Percentiles rank a stretch among this genome's conserved stretches.
These are phyloP conservation scores for Pouteria glomerata DNA, from an alignment of 148 eudicot species.

Conservation along the genomic window DNA sequence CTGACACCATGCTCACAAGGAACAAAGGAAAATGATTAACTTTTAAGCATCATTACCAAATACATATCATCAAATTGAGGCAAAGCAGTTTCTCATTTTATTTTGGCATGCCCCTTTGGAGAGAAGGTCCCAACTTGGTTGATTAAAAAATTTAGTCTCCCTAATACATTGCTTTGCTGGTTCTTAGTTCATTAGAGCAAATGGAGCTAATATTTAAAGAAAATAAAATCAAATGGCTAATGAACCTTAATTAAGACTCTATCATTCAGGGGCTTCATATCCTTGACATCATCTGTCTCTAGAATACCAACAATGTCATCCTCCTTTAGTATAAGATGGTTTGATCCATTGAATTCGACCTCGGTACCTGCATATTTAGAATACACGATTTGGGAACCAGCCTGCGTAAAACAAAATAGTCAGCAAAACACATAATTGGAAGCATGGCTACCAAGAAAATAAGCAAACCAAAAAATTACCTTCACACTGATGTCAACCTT, in stretches of 20 bases:
- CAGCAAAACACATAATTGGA: neutral
- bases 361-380: conserved; percentile 94
- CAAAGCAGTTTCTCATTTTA: too few species aligned
- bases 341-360: conserved; percentile 69
- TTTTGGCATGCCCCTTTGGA: too few species aligned
- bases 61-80: too few species aligned
- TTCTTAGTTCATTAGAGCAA: too few species aligned
- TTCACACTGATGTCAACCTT: conserved; percentile 55
- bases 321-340: conserved; percentile 73
- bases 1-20: too few species aligned
- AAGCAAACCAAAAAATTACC: conserved; percentile 28
- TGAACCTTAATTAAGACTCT: conserved; percentile 77
- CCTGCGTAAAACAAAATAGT: conserved; percentile 35
- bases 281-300: conserved; percentile 81
- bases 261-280: conserved; percentile 77
- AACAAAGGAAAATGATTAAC: too few species aligned
- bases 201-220: too few species aligned
- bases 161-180: too few species aligned
- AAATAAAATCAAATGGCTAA: neutral
- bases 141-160: too few species aligned
- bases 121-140: too few species aligned
- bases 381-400: conserved; percentile 68
- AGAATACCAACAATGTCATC: conserved; percentile 88
- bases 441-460: neutral
- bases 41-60: too few species aligned